Conservation (phyloP, 176 grass and related monocot genomes). For the Musa schizocarpa region DNA sequence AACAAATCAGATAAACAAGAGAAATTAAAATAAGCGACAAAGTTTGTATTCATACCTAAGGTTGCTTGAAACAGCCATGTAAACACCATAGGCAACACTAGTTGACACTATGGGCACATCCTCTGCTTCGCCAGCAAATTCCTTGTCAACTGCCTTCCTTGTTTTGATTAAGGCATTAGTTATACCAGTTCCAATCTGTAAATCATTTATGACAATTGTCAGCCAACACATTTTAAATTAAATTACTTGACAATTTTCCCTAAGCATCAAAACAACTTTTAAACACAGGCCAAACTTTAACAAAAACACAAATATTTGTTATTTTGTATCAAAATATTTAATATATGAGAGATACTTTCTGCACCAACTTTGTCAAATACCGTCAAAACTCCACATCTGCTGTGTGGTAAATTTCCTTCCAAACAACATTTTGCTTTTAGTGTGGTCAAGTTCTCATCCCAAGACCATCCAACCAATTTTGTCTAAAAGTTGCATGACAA, state of each 20-base stretch:
- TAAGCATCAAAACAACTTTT: background rate
- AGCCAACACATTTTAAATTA: background rate
- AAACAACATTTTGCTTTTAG: no score
- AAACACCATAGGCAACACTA: constrained; percentile 85
- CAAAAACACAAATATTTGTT: background rate
- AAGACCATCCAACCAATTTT: no score
- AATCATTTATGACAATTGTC: constrained; percentile 4
- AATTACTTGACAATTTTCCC: background rate
- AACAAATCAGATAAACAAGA: background rate
- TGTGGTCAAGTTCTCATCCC: no score
- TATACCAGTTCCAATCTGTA: constrained; percentile 69
- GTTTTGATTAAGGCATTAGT: constrained; percentile 86
- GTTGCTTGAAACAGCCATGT: constrained; percentile 98
- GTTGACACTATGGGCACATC: constrained; percentile 68
- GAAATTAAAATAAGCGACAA: background rate
- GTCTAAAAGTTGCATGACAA: no score
- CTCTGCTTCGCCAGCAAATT: constrained; percentile 53
- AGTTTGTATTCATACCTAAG: constrained; percentile 46
- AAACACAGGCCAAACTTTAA: background rate
- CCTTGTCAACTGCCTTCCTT: constrained; percentile 57
- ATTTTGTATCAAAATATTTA: no score
- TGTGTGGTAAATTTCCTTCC: no score
- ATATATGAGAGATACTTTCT: no score
- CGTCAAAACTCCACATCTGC: no score
- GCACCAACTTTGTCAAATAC: no score